Percentiles rank a stretch among this genome's conserved stretches.
Evolutionary conservation across 805 yeast genomes (phyloP).

Genomic region (Kluyveromyces wickerhamii): DNA sequence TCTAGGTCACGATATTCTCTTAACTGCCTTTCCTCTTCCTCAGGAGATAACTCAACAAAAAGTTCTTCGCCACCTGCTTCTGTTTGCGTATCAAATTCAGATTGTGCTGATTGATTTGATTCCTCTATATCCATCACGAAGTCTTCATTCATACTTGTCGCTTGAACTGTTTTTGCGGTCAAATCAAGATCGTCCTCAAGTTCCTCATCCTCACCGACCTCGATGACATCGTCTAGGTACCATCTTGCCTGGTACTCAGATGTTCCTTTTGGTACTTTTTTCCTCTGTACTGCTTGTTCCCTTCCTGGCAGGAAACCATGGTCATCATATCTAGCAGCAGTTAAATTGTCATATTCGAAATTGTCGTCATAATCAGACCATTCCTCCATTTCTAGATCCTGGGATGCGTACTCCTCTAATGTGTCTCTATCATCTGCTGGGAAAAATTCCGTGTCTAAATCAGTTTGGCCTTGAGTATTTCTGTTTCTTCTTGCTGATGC

Average conservation of each 20-base stretch:
- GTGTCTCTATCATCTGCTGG: constrained; percentile 43
- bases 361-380: constrained; percentile 29
- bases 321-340: constrained; percentile 33
- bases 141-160: constrained; percentile 25
- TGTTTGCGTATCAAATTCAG: constrained; percentile 33
- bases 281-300: constrained; percentile 23
- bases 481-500: constrained; percentile 24
- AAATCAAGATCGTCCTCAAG: constrained; percentile 31
- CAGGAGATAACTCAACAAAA: constrained; percentile 67
- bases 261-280: constrained; percentile 62
- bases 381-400: constrained; percentile 41
- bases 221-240: constrained; percentile 53
- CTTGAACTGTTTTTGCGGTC: constrained; percentile 30
- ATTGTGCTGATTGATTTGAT: constrained; percentile 9
- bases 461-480: constrained; percentile 15
- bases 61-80: constrained; percentile 45
- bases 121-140: constrained; percentile 27
- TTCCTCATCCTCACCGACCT: constrained; percentile 25
- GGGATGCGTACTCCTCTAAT: constrained; percentile 53
- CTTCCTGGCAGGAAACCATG: constrained; percentile 34
- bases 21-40: constrained; percentile 77
- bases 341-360: constrained; percentile 25
- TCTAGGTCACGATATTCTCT: constrained; percentile 58
- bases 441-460: constrained; percentile 21
- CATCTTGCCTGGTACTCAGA: constrained; percentile 77